phyloP scores from a whole-genome alignment of 768 basidiomycete genomes.

The Kwoniella pini region DNA sequence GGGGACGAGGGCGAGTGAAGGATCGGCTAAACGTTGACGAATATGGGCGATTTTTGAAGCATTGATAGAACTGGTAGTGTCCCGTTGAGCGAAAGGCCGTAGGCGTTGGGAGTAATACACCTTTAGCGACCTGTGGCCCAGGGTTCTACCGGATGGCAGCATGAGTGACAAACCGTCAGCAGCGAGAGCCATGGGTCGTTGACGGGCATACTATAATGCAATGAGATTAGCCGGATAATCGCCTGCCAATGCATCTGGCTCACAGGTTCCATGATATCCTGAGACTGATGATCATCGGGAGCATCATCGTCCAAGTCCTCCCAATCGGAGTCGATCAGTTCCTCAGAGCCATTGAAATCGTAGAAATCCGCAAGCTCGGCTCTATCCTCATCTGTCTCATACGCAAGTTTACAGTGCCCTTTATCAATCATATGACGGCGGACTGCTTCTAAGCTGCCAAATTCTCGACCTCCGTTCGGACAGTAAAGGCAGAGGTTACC shows the following conservation, averaged over 20 bases:
- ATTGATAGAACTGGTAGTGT: constrained; percentile 56
- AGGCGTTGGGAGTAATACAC: constrained; percentile 85
- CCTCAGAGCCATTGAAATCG: constrained; percentile 81
- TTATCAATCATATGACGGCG: constrained; percentile 96
- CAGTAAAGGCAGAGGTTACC: constrained; percentile 92
- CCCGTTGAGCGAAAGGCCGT: constrained; percentile 38
- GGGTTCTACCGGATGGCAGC: constrained; percentile 85
- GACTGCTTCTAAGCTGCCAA: constrained; percentile 80
- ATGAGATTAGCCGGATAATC: no score
- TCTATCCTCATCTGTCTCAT: constrained; percentile 74
- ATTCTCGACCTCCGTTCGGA: constrained; percentile 72
- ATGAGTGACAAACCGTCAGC: constrained; percentile 62
- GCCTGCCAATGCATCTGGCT: no score
- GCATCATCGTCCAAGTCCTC: constrained; percentile 47
- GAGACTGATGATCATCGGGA: constrained; percentile 46
- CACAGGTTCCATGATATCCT: constrained; percentile 22
- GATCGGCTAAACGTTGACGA: constrained; percentile 74
- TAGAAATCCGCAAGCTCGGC: constrained; percentile 91
- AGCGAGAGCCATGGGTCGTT: constrained; percentile 77
- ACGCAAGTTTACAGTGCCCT: constrained; percentile 88
- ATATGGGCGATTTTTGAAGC: constrained; percentile 76
- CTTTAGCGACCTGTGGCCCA: constrained; percentile 85
- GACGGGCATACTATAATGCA: no score
- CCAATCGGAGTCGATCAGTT: constrained; percentile 52
- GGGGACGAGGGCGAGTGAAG: constrained; percentile 80